Percentiles rank a stretch among this genome's conserved stretches.
phyloP scores from a whole-genome alignment of 208 protist species.

The Tritrichomonas musculus region DNA sequence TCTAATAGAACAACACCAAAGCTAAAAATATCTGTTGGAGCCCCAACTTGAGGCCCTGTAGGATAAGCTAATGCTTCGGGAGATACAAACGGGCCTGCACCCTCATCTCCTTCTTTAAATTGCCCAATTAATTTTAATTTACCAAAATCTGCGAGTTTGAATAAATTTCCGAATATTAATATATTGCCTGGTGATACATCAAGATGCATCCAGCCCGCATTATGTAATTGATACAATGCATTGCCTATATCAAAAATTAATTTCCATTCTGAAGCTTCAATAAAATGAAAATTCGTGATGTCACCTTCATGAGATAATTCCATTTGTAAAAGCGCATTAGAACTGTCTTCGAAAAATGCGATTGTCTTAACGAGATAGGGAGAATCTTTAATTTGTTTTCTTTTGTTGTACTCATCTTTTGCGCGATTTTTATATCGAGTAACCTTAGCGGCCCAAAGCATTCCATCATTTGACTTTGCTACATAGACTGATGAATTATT shows the following conservation, averaged over 20 bases:
- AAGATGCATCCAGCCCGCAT: background rate
- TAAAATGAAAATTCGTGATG: background rate
- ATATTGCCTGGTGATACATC: conserved; percentile 19
- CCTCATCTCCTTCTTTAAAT: background rate
- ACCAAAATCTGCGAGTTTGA: conserved; percentile 3
- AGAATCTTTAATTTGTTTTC: background rate
- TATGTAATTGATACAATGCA: background rate
- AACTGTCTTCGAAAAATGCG: background rate
- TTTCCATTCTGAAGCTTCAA: background rate
- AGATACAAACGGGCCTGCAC: background rate
- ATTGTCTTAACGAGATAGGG: background rate
- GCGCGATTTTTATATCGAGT: background rate
- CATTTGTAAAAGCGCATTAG: background rate
- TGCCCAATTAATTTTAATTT: background rate
- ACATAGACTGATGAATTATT: background rate
- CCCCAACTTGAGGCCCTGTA: background rate
- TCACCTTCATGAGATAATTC: background rate
- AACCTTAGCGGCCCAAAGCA: background rate
- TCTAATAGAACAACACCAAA: conserved; percentile 5
- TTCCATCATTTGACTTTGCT: background rate
- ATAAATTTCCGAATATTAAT: background rate
- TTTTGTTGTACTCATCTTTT: background rate
- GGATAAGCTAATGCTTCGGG: background rate
- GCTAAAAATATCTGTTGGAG: conserved; percentile 23
- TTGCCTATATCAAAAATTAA: background rate